Base-by-base conservation (phyloP, 2,329 filamentous ascomycete species). In the Fusarium domesticum region DNA sequence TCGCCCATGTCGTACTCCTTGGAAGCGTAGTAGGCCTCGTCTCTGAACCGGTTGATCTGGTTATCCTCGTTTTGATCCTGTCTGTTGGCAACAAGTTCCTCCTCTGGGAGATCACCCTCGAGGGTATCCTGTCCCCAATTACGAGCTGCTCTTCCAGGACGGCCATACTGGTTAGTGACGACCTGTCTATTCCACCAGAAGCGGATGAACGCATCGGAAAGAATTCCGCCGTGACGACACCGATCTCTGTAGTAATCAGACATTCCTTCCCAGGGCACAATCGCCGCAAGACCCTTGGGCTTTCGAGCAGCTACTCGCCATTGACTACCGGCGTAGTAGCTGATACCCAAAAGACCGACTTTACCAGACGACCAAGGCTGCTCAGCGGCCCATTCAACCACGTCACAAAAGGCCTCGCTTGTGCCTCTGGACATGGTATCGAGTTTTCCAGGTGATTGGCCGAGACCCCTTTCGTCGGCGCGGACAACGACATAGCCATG, bases 1-100 rank as follows among this genome's bases (percentile, higher is more conserved):
- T 87, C 81, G 14, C 69, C 74, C 60, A 85, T 70, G 36, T 78
- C 69, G 53, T 83, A 87, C 38, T 87, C 82, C 55, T 81, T 84
- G 34, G 74, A 79, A 1, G 80, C 74, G 47, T 85, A 85, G 63
- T 85, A 85, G 0, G 68, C 60, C 0, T 86, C 73, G 47, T 87
- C 82, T 0, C 80, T 75, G 64, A 79, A 88, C 8, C 63, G 65
- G 58, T 81, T 73, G 1, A 62, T 64, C 11, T 66, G 69, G 51
- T 75, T 77, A 34, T 76, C 73, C 1, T 61, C 47, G 0, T 64
- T 73, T 50, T 76, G 73, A 38, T 78, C 75, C 11, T 56, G 58
- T 2, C 79, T 68, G 54, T 79, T 80, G 25, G 63, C 61, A 3
- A 57, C 66, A 2, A 78, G 70, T 16, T 75, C 74, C 5, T 79